Base-by-base conservation (phyloP, 1,284 basidiomycete genomes). In the Golubevia sp. region DNA sequence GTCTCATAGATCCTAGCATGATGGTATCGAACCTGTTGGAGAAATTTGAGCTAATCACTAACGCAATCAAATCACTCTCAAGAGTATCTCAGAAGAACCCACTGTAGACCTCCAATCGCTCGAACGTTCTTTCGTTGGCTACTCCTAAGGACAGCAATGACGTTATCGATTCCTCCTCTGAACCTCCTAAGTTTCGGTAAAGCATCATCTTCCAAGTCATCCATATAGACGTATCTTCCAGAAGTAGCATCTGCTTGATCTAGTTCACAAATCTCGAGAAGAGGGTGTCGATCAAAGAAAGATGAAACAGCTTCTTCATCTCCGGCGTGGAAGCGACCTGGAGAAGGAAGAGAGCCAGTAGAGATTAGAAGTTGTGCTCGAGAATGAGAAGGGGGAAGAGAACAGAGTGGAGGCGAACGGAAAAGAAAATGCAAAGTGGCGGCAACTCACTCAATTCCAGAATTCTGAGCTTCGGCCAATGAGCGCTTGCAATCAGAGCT, bases 1-100 rank as follows among this genome's bases (percentile, higher is more conserved):
- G 60, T 51, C 60, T 56, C 1, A 34, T 21, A n/a, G 60, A 49
- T 11, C 60, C 48, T 20, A 44, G 23, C 55, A 57, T 62, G 13
- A 38, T 49, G 20, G 60, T 62, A 26, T 62, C 60, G 30, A 63
- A 63, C n/a, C n/a, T n/a, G n/a, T n/a, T n/a, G n/a, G n/a, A n/a
- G n/a, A n/a, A n/a, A n/a, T n/a, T n/a, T n/a, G n/a, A n/a, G n/a
- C n/a, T n/a, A n/a, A n/a, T n/a, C n/a, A n/a, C n/a, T n/a, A n/a
- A n/a, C n/a, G n/a, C n/a, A n/a, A n/a, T n/a, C n/a, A n/a, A n/a
- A n/a, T n/a, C n/a, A n/a, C n/a, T n/a, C n/a, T n/a, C n/a, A n/a
- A n/a, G n/a, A n/a, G n/a, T n/a, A n/a, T n/a, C n/a, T n/a, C n/a
- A n/a, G n/a, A n/a, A n/a, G n/a, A n/a, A n/a, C n/a, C n/a, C n/a